Evolutionary conservation across 176 grass and related monocot species (phyloP), one percentile per base, ranked within the genome.

Genomic region (Hordeum vulgare): DNA sequence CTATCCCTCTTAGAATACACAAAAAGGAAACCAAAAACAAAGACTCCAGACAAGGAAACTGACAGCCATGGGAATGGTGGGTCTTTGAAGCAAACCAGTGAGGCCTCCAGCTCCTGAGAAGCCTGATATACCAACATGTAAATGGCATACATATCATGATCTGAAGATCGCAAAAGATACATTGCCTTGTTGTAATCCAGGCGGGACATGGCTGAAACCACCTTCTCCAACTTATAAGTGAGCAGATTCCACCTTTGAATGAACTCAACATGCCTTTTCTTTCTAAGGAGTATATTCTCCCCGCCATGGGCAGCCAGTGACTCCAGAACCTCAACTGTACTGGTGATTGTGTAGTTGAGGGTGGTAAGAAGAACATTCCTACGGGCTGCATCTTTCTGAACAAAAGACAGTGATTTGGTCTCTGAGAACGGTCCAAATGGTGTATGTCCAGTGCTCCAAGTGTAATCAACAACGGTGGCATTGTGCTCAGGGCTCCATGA

Each of bases 201-300:
- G 36, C 74, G 86, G 71, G 96, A 99, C 85, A 96, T 80, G 65
- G 89, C 89, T 80, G 96, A 96, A 26, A 94, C 81, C 60, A 96
- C 83, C 83, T 99, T 99, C 14, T 99, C 91, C 85, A 99, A 75
- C 78, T 99, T 99, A 80, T 88, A 92, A 11, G 73, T 94, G 72
- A 94, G 88, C 75, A 96, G 75, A 84, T 99, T 99, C 93, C 93
- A 96, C 88, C 96, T 99, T 45, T 99, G 96, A 83, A 87, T 77
- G 90, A 99, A 96, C 82, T 92, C 89, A 74, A 89, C 89, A 85
- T 89, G 66, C 85, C 87, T 91, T 86, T 94, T 99, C 84, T 95
- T 93, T 71, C 90, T 88, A 56, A 91, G 87, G 57, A 99, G 83
- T 80, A 94, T 96, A 68, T 61, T 94, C 57, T 96, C 93, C 12